phyloP scores from a whole-genome alignment of 2,329 filamentous ascomycete species.

The Neofusicoccum umdonicola region DNA sequence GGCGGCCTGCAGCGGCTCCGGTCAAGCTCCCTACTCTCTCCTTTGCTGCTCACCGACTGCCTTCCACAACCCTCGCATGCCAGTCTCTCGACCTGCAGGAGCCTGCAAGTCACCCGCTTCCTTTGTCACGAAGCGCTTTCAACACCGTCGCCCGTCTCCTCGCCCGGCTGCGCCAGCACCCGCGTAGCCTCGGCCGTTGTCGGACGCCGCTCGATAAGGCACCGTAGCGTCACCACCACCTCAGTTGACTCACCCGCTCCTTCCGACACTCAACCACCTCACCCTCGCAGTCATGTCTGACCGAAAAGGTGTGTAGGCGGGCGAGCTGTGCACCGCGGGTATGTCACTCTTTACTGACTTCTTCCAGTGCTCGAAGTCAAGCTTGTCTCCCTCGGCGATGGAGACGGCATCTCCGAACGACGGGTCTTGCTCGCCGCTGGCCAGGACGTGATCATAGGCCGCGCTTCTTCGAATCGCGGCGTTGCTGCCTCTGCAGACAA shows the following conservation, averaged over 20 bases:
- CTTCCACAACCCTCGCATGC: not conserved
- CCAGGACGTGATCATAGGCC: slow-evolving; percentile 38
- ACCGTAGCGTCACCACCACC: slow-evolving; percentile 9
- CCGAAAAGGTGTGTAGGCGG: slow-evolving; percentile 20
- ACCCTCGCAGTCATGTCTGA: slow-evolving; percentile 15
- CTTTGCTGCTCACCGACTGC: not conserved
- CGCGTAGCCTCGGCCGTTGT: slow-evolving; percentile 4
- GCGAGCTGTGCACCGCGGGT: slow-evolving; percentile 19
- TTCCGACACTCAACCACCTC: not conserved
- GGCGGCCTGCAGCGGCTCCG: not conserved
- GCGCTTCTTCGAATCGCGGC: slow-evolving; percentile 40
- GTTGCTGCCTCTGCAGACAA: slow-evolving; percentile 51
- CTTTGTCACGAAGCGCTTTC: not conserved
- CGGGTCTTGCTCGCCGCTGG: slow-evolving; percentile 29
- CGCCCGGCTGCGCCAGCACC: not conserved
- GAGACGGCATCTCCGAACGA: slow-evolving; percentile 38
- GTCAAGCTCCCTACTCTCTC: not conserved
- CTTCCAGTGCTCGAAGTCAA: slow-evolving; percentile 29
- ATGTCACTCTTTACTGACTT: slow-evolving; percentile 38
- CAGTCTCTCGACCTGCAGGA: not conserved
- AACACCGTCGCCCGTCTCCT: not conserved
- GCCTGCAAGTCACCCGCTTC: not conserved
- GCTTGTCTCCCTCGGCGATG: slow-evolving; percentile 35
- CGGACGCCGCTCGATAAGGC: slow-evolving; percentile 13
- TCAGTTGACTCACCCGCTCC: slow-evolving; percentile 8